Evolutionary conservation across 1,139 yeast species (phyloP), one percentile per base, ranked within the genome.

Genomic region (Spathaspora sp.): DNA sequence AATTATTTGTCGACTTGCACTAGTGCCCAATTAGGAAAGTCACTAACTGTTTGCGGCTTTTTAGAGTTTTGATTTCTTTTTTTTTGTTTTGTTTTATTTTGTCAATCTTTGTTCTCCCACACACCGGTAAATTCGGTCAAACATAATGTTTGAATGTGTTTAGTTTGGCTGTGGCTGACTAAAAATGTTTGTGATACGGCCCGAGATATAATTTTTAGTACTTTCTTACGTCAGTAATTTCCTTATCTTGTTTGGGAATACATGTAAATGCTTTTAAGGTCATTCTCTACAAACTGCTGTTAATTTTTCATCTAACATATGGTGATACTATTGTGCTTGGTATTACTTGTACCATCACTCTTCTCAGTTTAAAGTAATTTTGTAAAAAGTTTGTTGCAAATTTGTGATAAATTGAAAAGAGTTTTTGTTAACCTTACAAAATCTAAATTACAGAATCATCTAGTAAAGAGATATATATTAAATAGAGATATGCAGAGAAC

Each of bases 61-160:
- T 16, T 13, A 24, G 10, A 23, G n/a, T n/a, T 38, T 38, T 16
- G 8, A 25, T 26, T 25, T 13, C 24, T 20, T 27, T 10, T 15
- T 26, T 10, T 26, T 10, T 15, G 2, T 39, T 26, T 6, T 36
- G 16, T 7, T 4, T 11, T 7, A 16, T n/a, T 15, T 39, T 20
- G 23, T 20, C 23, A 20, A 20, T 20, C 23, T 20, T 20, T 20
- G 23, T 20, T 20, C 23, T 20, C 23, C 4, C 23, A 20, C 23
- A 20, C 23, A 20, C 23, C 41, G 42, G 42, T 39, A 7, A 17
- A n/a, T 29, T 39, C 42, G 42, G 42, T 37, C 42, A 27, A 29
- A 26, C 7, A 20, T 7, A 20, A 7, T 20, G 7, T 10, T 20
- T 20, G 23, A 20, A 20, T 11, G 29, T 26, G 10, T 4, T 18